Conservation (phyloP, 148 eudicot species). For the Chenopodium album region DNA sequence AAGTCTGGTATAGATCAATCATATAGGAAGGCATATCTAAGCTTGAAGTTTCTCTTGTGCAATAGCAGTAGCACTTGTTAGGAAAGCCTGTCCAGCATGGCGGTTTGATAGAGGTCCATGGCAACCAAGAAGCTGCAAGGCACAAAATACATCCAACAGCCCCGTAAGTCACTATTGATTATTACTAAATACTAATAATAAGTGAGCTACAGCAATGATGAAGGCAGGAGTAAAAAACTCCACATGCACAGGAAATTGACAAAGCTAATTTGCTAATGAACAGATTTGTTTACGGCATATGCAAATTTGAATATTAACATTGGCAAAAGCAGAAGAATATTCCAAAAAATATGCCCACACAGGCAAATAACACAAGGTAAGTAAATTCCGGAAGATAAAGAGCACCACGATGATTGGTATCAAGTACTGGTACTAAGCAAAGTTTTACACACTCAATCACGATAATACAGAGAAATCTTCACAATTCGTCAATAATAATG, state of each 20-base stretch:
- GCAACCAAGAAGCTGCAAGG: slow-evolving; percentile 39
- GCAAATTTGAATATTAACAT: neutral
- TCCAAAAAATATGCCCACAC: neutral
- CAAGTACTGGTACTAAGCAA: neutral
- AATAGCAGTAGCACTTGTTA: neutral
- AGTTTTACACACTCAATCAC: neutral
- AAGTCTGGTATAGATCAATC: neutral
- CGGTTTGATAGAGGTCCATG: slow-evolving; percentile 39
- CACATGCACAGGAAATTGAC: neutral
- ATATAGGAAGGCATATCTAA: neutral
- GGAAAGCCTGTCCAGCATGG: slow-evolving; percentile 33
- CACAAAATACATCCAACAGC: neutral
- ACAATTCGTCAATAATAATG: neutral
- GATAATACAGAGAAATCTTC: neutral
- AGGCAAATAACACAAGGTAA: neutral
- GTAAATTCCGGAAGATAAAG: neutral
- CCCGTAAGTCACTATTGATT: neutral
- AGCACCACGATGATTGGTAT: no score
- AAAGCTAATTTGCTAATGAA: neutral
- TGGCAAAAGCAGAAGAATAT: neutral
- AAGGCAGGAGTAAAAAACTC: neutral
- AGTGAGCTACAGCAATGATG: neutral
- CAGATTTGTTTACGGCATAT: neutral
- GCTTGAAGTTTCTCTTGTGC: slow-evolving; percentile 12
- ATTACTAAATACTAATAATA: no score